These are phyloP conservation scores for Neurospora sp. DNA, from an alignment of 495 filamentous ascomycete species.

Conservation along the genomic window DNA sequence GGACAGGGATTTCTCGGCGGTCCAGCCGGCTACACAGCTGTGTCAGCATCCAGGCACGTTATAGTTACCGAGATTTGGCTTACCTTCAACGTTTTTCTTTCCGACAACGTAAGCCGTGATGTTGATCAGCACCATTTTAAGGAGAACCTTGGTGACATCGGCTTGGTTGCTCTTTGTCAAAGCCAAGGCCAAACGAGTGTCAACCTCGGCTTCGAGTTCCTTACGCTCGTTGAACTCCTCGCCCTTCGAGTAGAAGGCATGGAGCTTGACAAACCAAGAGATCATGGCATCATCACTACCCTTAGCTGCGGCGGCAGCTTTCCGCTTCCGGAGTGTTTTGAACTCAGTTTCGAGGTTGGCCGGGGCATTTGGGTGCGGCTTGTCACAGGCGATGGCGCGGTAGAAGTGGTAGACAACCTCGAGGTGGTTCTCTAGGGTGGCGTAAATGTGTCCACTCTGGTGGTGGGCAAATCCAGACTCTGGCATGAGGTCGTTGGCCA, in stretches of 20 bases:
- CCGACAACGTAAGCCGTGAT: slow-evolving; percentile 73
- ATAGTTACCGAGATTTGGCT: slow-evolving; percentile 15
- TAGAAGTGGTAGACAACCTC: slow-evolving; percentile 84
- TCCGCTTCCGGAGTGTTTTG: slow-evolving; percentile 42
- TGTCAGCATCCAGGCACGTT: slow-evolving; percentile 12
- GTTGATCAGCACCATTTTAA: slow-evolving; percentile 78
- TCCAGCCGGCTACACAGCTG: slow-evolving; percentile 20
- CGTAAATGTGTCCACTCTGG: slow-evolving; percentile 77
- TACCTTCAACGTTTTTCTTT: slow-evolving; percentile 50
- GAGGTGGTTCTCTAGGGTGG: slow-evolving; percentile 65
- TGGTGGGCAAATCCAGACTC: slow-evolving; percentile 74
- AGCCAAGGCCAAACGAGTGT: slow-evolving; percentile 63
- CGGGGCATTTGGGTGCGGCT: slow-evolving; percentile 61
- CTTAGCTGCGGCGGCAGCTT: slow-evolving; percentile 6
- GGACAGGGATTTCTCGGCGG: slow-evolving; percentile 37
- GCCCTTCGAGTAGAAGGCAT: slow-evolving; percentile 73
- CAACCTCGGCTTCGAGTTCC: slow-evolving; percentile 78
- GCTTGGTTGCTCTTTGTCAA: slow-evolving; percentile 40
- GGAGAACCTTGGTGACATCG: slow-evolving; percentile 50
- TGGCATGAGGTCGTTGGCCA: slow-evolving; percentile 72
- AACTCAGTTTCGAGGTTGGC: slow-evolving; percentile 75
- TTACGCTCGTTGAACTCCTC: slow-evolving; percentile 58
- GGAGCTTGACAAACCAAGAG: slow-evolving; percentile 79
- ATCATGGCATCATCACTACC: slow-evolving; percentile 39
- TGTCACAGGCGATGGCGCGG: slow-evolving; percentile 59